Conservation (phyloP, 495 filamentous ascomycete genomes). For the Aspergillus biplanus region DNA sequence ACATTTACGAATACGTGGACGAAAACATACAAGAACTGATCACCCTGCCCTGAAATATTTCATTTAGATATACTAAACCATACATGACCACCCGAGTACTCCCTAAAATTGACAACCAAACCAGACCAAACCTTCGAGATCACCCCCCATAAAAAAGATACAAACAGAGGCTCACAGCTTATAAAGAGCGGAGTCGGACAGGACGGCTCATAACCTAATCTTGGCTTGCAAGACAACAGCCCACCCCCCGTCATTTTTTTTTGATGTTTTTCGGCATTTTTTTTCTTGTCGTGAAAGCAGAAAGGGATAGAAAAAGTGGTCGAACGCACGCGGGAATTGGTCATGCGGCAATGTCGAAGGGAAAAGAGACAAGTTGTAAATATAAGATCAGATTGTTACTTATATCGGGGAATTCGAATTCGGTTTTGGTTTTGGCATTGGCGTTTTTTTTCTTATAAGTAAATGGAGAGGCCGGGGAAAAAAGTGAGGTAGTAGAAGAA, state of each 20-base stretch:
- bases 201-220: not conserved
- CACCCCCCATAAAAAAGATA: not conserved
- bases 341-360: too few species aligned
- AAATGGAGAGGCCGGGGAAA: not conserved
- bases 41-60: not conserved
- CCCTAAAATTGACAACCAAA: not conserved
- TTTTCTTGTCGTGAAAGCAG: not conserved
- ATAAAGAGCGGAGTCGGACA: slow-evolving; percentile 4
- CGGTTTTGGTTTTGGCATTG: too few species aligned
- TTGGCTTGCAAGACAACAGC: not conserved
- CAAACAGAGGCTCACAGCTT: not conserved
- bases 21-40: too few species aligned
- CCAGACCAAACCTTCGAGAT: not conserved
- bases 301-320: too few species aligned
- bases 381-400: too few species aligned
- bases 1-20: too few species aligned
- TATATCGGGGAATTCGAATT: too few species aligned
- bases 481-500: not conserved
- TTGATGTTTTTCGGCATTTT: not conserved
- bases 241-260: not conserved
- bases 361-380: too few species aligned
- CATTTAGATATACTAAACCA: not conserved
- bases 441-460: too few species aligned
- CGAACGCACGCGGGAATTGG: too few species aligned
- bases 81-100: slow-evolving; percentile 3